These are phyloP conservation scores for Rhizopus delemar DNA, from an alignment of 371 early-diverging fungal species.

Conservation along the genomic window DNA sequence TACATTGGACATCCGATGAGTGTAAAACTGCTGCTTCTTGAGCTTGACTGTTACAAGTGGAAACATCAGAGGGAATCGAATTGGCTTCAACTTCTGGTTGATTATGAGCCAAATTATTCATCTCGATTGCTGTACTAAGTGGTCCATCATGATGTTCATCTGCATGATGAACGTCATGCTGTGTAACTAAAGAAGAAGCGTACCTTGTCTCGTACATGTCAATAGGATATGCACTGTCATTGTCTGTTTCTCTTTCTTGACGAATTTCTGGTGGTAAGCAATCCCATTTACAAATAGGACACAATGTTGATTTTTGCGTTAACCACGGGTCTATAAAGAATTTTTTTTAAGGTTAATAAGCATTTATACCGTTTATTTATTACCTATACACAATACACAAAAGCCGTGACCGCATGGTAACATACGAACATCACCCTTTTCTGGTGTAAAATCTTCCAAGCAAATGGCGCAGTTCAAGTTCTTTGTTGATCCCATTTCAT, in stretches of 20 bases:
- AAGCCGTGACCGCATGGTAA: slow-evolving; percentile 41
- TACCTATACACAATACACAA: slow-evolving; percentile 42
- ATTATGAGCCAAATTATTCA: no score
- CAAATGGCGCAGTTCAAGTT: slow-evolving; percentile 38
- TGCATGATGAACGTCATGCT: no score
- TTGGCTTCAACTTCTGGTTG: no score
- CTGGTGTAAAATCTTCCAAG: slow-evolving; percentile 31
- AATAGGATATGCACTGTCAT: not conserved
- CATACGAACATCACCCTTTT: slow-evolving; percentile 26
- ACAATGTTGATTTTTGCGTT: slow-evolving; percentile 35
- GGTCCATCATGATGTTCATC: no score
- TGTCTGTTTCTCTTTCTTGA: slow-evolving; percentile 14
- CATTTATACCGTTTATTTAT: not conserved
- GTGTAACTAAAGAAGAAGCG: not conserved
- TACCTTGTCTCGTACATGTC: not conserved
- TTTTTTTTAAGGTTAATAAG: not conserved
- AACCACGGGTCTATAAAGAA: slow-evolving; percentile 37
- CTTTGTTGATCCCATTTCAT: slow-evolving; percentile 20
- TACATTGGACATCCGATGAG: no score
- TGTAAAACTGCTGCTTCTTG: no score
- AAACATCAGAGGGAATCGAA: no score
- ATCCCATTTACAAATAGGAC: slow-evolving; percentile 45
- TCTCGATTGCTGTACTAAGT: no score
- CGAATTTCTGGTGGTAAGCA: slow-evolving; percentile 35
- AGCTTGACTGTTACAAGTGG: no score